Base-by-base conservation (phyloP, 1,284 basidiomycete species). In the Ceraceosorus guamensis region DNA sequence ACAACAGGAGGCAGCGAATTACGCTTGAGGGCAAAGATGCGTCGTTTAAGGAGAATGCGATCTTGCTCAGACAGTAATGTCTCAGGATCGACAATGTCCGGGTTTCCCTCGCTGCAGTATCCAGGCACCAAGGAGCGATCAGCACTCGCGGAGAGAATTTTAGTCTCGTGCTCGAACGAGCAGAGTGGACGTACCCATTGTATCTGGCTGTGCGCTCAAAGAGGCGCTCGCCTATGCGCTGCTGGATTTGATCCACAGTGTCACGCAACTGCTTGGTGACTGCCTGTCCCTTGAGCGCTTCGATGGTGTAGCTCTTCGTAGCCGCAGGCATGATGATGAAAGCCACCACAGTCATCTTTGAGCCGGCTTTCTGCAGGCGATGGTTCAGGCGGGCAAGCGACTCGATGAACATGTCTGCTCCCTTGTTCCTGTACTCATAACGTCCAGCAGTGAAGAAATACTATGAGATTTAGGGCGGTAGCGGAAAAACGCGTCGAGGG, bases 361-460 rank as follows among this genome's bases (percentile, higher is more conserved):
- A 86, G 6, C 83, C 85, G 48, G 85, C 80, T 76, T 88, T 84
- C 78, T 95, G 87, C 44, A 97, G 82, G 33, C 85, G 86, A 77
- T 87, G 85, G 78, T 97, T 97, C 60, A 68, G 64, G 47, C 73
- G 66, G 33, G 93, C 92, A 56, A 98, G 84, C 32, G 88, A 84
- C 79, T 98, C 93, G 71, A 98, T 92, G 77, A 96, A 98, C 91
- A 98, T 95, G 78, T 98, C 93, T 46, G 96, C 91, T 67, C 93
- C 93, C 81, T 98, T 98, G 82, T 98, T 98, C 48, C 93, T 84
- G 79, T 95, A 97, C 78, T 98, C 93, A 79, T 98, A 98, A 50
- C 93, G 85, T 48, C 93, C 93, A n/a, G 93, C 93, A 13, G 91
- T 97, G 80, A 98, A 98, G 83, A 96, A 85, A 80, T 98, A 98